Percentiles rank a stretch among this genome's conserved stretches.
Conservation (phyloP, 164 flowering plant species). For the Vitis vinifera region ASM3070453v1 NC_081806.1:18904501-18905000, state of each 20-base stretch:
- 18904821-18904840: background rate
- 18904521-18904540: too few relatives aligned
- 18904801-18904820: background rate
- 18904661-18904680: constrained; percentile 23
- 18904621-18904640: too few relatives aligned
- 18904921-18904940: too few relatives aligned
- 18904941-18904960: too few relatives aligned
- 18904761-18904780: constrained; percentile 3
- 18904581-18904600: too few relatives aligned
- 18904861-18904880: background rate
- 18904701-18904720: constrained; percentile 7
- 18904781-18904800: background rate
- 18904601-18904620: too few relatives aligned
- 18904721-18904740: constrained; percentile 3
- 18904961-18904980: too few relatives aligned
- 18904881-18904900: too few relatives aligned
- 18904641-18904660: background rate
- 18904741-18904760: constrained; percentile 5
- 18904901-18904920: too few relatives aligned
- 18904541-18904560: too few relatives aligned
- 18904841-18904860: constrained; percentile 5
- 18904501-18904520: background rate
- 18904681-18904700: constrained; percentile 17
- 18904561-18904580: too few relatives aligned
- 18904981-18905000: too few relatives aligned